These are phyloP conservation scores for Russula dissimulans DNA, from an alignment of 768 basidiomycete species.

Conservation along the genomic window DNA sequence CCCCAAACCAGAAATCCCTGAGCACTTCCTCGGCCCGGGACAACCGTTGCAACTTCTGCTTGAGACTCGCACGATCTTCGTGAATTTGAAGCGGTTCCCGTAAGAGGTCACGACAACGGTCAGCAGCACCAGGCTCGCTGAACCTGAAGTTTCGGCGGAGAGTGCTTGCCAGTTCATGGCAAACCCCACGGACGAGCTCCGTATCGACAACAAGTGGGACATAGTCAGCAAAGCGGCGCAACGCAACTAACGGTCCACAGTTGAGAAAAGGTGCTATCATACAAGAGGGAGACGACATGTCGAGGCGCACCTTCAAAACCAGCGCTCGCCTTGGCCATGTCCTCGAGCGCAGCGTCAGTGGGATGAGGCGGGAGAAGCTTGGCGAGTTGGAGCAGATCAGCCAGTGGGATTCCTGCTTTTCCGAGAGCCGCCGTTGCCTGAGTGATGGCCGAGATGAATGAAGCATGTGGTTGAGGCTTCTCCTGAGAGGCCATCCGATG, in stretches of 20 bases:
- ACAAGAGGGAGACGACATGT: not conserved
- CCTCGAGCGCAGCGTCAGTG: slow-evolving; percentile 1
- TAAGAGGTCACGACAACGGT: slow-evolving; percentile 2
- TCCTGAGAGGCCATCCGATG: not conserved
- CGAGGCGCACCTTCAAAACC: slow-evolving; percentile 15
- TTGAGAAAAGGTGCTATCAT: not conserved
- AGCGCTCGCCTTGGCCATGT: slow-evolving; percentile 15
- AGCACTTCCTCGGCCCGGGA: slow-evolving; percentile 1
- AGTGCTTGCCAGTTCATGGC: not conserved
- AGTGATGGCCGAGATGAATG: not conserved
- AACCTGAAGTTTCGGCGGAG: slow-evolving; percentile 1
- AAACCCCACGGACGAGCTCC: slow-evolving; percentile 7
- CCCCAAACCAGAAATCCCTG: not conserved
- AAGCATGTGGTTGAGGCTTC: not conserved
- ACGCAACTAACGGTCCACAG: not conserved
- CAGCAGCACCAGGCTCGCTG: not conserved
- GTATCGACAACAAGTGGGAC: slow-evolving; percentile 4
- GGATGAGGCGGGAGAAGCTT: slow-evolving; percentile 1
- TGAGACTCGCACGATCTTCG: not conserved
- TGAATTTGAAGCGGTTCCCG: not conserved
- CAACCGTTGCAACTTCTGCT: slow-evolving; percentile 1
- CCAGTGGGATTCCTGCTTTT: not conserved
- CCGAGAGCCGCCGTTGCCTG: not conserved
- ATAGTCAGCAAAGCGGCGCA: slow-evolving; percentile 14
- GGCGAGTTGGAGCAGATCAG: not conserved